Base-by-base conservation (phyloP, 2,329 filamentous ascomycete species). In the Aspergillus bombycis region DNA sequence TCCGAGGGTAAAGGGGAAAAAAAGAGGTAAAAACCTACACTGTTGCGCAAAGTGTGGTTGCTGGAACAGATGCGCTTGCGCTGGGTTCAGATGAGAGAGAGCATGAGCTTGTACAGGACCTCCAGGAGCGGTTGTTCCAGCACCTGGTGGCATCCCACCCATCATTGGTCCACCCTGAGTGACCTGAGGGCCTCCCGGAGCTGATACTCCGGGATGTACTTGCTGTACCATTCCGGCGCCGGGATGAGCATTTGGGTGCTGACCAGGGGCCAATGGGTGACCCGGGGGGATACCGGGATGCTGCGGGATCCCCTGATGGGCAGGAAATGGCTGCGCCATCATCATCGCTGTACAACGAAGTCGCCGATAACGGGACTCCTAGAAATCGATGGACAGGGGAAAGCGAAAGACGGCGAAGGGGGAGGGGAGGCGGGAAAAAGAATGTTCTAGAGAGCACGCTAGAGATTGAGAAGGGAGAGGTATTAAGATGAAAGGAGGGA, bases 101-200 rank as follows among this genome's bases (percentile, higher is more conserved):
- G 87, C 86, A 78, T 89, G 87, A 56, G 83, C 82, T 73, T 84
- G 85, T 62, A 81, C 80, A 32, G 79, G 78, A 30, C 79, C 79
- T n/a, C 78, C 80, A 64, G 81, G 80, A 38, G 82, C 82, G 65
- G 81, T 81, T 36, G 82, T 84, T 63, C 83, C 82, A 63, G 81
- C 81, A 60, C 85, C 85, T 56, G 85, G 85, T 67, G 86, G 86
- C 86, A 89, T 88, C 57, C 84, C 86, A 41, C 72, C 81, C 82
- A 89, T 87, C 85, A 89, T 88, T 28, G 85, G 86, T n/a, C 84
- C 84, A 55, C 85, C 82, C 72, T 89, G 87, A 66, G 80, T 86
- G 61, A 86, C 86, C 66, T 87, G 85, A 57, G 86, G 85, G 28
- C 82, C 85, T 66, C 82, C 82, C 30, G 86, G 85, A 34, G 81